phyloP scores from a whole-genome alignment of 2,329 filamentous ascomycete species.

The Aspergillus proliferans region DNA sequence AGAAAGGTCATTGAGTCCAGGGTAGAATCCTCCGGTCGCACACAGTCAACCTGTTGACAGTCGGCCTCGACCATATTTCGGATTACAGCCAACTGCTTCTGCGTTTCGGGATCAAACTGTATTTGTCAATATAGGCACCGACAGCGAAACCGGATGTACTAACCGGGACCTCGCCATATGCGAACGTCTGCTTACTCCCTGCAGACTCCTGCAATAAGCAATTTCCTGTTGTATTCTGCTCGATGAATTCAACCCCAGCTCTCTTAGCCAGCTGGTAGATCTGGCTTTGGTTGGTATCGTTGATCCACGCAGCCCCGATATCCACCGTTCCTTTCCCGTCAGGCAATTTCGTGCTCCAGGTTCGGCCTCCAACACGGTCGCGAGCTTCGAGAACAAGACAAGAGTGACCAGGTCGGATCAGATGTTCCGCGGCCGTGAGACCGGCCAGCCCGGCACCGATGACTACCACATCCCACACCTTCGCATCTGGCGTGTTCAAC shows the following conservation, averaged over 20 bases:
- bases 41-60: conserved; percentile 29
- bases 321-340: conserved; percentile 34
- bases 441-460: conserved; percentile 37
- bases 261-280: conserved; percentile 35
- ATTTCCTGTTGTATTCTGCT: conserved; percentile 45
- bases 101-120: conserved; percentile 16
- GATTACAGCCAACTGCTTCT: conserved; percentile 25
- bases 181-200: conserved; percentile 17
- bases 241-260: conserved; percentile 37
- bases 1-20: conserved; percentile 37
- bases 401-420: conserved; percentile 26
- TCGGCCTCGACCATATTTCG: conserved; percentile 34
- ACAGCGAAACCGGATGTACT: neutral
- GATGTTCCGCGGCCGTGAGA: conserved; percentile 28
- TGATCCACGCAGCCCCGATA: conserved; percentile 56
- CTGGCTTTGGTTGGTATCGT: conserved; percentile 47
- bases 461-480: conserved; percentile 25
- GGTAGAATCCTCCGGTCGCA: conserved; percentile 14
- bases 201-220: conserved; percentile 38
- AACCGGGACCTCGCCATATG: conserved; percentile 11
- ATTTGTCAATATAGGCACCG: neutral
- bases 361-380: conserved; percentile 41
- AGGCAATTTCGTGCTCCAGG: conserved; percentile 21
- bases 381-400: conserved; percentile 36
- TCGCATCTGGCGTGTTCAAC: neutral